Conservation (phyloP, 345 rosid species). For the Tarenaya hassleriana region DNA sequence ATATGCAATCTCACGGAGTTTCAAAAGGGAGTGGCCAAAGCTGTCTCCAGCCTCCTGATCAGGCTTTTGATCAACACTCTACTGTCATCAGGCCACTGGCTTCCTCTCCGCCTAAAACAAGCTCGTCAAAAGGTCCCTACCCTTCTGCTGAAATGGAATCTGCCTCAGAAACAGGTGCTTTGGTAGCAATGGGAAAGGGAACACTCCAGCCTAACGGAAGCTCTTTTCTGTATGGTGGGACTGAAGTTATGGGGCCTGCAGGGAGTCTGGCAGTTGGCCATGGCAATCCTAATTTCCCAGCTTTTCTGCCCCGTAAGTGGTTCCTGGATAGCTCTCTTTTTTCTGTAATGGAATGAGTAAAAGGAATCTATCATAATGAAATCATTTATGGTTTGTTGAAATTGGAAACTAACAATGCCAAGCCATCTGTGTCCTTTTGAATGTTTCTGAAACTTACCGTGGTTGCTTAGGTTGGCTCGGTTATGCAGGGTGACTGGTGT, state of each 20-base stretch:
- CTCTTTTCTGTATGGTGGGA: conserved; percentile 58
- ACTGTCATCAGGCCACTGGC: conserved; percentile 51
- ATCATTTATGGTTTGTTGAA: conserved; percentile 9
- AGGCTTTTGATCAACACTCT: conserved; percentile 39
- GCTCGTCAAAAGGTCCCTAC: conserved; percentile 35
- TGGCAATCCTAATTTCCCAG: conserved; percentile 75
- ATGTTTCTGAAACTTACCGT: background rate
- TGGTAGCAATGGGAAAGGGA: conserved; percentile 62
- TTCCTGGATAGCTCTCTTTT: conserved; percentile 1
- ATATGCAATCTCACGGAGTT: conserved; percentile 33
- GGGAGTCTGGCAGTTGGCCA: conserved; percentile 57
- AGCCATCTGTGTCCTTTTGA: background rate
- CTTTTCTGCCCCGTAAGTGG: conserved; percentile 72
- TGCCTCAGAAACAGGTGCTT: conserved; percentile 48
- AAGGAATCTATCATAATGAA: background rate
- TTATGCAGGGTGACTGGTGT: conserved; percentile 5
- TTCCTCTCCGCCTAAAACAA: conserved; percentile 61
- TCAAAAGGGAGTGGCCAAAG: conserved; percentile 40
- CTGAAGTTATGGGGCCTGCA: conserved; percentile 59
- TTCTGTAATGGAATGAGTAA: background rate
- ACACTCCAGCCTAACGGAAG: conserved; percentile 55
- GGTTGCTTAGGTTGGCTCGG: background rate
- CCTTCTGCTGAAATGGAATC: conserved; percentile 55
- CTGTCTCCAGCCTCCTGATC: conserved; percentile 40
- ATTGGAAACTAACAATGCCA: conserved; percentile 8